Percentiles rank a stretch among this genome's conserved stretches.
phyloP scores from a whole-genome alignment of 2,329 filamentous ascomycete species.

The Colletotrichum somersetense region DNA sequence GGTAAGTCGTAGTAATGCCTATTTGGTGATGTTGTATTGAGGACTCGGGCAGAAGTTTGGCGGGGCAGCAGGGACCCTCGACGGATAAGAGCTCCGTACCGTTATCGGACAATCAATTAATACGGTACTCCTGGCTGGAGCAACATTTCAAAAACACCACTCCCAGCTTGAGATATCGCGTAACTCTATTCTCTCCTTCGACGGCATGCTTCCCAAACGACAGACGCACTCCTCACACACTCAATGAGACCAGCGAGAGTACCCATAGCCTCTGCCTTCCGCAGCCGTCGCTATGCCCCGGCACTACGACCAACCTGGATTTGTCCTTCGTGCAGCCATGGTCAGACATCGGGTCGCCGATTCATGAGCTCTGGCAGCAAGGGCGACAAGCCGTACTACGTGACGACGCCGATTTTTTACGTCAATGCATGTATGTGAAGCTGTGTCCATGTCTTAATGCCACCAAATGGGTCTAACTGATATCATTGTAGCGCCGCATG shows the following conservation, averaged over 20 bases:
- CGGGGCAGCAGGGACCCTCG: slow-evolving; percentile 23
- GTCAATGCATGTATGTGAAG: slow-evolving; percentile 84
- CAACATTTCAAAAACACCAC: neutral
- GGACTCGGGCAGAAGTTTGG: slow-evolving; percentile 27
- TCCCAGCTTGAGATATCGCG: slow-evolving; percentile 4
- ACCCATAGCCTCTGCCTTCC: slow-evolving; percentile 22
- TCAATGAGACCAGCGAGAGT: slow-evolving; percentile 34
- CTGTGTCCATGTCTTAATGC: neutral
- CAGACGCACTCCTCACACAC: neutral
- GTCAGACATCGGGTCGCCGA: slow-evolving; percentile 44
- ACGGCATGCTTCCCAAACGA: neutral
- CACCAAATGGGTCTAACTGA: slow-evolving; percentile 41
- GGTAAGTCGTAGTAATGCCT: neutral
- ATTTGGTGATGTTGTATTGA: slow-evolving; percentile 9
- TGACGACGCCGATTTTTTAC: slow-evolving; percentile 98
- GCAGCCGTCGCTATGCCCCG: slow-evolving; percentile 12
- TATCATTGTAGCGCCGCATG: slow-evolving; percentile 78
- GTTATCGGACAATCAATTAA: slow-evolving; percentile 20
- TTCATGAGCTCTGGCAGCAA: slow-evolving; percentile 45
- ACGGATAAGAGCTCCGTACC: slow-evolving; percentile 38
- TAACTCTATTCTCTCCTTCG: neutral
- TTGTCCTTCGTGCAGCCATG: slow-evolving; percentile 48
- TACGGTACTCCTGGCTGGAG: slow-evolving; percentile 19
- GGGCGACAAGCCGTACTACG: slow-evolving; percentile 84
- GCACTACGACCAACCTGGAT: slow-evolving; percentile 45